phyloP scores from a whole-genome alignment of 768 basidiomycete genomes.

The Phanerochaete carnosa region DNA sequence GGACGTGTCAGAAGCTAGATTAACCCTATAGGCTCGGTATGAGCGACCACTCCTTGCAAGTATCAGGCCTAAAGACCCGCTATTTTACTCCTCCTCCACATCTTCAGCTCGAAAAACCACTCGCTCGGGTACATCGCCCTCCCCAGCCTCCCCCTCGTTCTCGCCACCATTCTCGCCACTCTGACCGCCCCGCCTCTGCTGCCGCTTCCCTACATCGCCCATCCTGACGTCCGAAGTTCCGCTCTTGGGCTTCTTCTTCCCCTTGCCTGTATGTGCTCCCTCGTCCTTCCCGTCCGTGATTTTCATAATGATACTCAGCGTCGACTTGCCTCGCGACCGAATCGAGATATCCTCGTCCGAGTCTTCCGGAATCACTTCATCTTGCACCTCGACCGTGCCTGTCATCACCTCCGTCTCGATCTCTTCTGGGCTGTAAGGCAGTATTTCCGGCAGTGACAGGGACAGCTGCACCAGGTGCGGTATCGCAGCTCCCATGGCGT shows the following conservation, averaged over 20 bases:
- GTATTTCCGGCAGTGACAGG: conserved; percentile 66
- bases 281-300: conserved; percentile 63
- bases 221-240: neutral
- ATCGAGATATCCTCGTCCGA: conserved; percentile 66
- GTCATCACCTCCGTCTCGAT: conserved; percentile 62
- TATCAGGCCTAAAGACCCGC: neutral
- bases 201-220: neutral
- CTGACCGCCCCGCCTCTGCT: neutral
- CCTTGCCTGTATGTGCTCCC: conserved; percentile 16
- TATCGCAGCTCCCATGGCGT: conserved; percentile 88
- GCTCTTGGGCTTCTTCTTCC: conserved; percentile 3
- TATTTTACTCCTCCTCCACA: conserved; percentile 12
- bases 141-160: neutral
- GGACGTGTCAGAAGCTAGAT: too few relatives aligned
- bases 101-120: conserved; percentile 18
- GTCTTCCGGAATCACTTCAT: conserved; percentile 76
- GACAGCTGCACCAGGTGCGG: conserved; percentile 71
- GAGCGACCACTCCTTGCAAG: too few relatives aligned
- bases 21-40: too few relatives aligned
- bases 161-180: neutral
- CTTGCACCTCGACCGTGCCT: conserved; percentile 69
- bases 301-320: conserved; percentile 53
- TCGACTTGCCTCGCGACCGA: conserved; percentile 68
- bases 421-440: conserved; percentile 65
- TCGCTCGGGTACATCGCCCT: conserved; percentile 2